Evolutionary conservation across 805 yeast genomes (phyloP).

Genomic region (Starmerella vitae): DNA sequence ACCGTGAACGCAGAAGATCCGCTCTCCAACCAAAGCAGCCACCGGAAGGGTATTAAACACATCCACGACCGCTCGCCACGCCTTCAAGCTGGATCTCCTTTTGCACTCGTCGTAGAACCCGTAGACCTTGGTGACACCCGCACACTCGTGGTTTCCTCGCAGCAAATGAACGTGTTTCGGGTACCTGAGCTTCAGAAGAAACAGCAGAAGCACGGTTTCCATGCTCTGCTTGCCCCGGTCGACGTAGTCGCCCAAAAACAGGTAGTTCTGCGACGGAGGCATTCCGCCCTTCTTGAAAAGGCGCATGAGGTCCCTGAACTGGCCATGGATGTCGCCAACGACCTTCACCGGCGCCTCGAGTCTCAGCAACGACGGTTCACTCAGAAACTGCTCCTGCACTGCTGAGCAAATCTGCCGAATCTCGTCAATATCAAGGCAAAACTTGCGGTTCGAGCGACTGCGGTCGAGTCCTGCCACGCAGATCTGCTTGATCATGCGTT

Average conservation of each 20-base stretch:
- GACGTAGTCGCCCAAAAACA: conserved; percentile 92
- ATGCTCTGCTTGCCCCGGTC: conserved; percentile 94
- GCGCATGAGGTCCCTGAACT: conserved; percentile 79
- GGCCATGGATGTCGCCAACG: conserved; percentile 96
- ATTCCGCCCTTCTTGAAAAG: conserved; percentile 91
- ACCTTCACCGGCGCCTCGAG: conserved; percentile 74
- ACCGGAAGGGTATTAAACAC: conserved; percentile 90
- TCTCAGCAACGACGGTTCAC: conserved; percentile 83
- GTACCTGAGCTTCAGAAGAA: conserved; percentile 87
- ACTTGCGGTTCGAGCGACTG: conserved; percentile 19
- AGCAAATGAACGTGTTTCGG: conserved; percentile 87
- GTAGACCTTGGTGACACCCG: conserved; percentile 89
- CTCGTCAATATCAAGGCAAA: conserved; percentile 74
- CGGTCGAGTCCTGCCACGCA: conserved; percentile 21
- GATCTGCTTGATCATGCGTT: conserved; percentile 20
- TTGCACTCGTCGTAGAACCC: conserved; percentile 98
- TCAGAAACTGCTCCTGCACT: conserved; percentile 73
- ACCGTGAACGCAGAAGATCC: conserved; percentile 84
- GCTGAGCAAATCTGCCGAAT: conserved; percentile 70
- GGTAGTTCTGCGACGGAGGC: conserved; percentile 85
- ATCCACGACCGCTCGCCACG: conserved; percentile 87
- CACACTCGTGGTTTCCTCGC: conserved; percentile 97
- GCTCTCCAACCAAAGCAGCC: conserved; percentile 88
- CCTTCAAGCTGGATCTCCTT: conserved; percentile 74
- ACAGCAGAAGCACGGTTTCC: conserved; percentile 74